A percentile compares a stretch with the other conserved stretches of the same genome.
These are phyloP conservation scores for Nosema muscidifuracis DNA, from an alignment of 371 early-diverging fungal genomes.

Conservation along the genomic window DNA sequence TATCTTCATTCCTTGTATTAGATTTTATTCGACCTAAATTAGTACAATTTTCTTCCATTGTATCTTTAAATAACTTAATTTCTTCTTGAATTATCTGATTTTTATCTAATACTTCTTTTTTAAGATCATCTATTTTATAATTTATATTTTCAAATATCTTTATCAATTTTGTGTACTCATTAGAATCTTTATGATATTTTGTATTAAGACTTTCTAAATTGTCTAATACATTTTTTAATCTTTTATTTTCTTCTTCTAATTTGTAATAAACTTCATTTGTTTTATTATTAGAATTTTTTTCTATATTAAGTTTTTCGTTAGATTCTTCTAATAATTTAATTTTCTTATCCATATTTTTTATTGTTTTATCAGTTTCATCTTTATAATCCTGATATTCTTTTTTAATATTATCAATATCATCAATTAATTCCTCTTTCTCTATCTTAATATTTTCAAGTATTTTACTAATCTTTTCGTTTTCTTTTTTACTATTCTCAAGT, in stretches of 20 bases:
- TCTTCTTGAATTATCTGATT: conserved; percentile 45
- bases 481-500: not conserved
- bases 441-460: no score
- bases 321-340: not conserved
- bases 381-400: conserved; percentile 15
- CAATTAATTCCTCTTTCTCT: no score
- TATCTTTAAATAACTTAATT: conserved; percentile 25
- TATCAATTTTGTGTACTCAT: not conserved
- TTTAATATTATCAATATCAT: not conserved
- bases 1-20: conserved; percentile 18
- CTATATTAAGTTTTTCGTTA: not conserved
- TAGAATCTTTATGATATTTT: not conserved
- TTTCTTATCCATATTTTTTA: conserved; percentile 22
- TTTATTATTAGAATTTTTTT: not conserved
- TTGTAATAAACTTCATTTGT: no score
- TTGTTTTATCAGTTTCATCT: not conserved
- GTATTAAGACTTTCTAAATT: conserved; percentile 1
- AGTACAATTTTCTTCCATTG: conserved; percentile 23
- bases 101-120: conserved; percentile 48
- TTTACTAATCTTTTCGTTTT: not conserved
- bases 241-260: conserved; percentile 46
- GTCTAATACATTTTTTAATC: conserved; percentile 47
- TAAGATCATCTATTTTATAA: conserved; percentile 38
- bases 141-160: conserved; percentile 27
- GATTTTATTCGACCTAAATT: conserved; percentile 19